Evolutionary conservation across 345 rosid genomes (phyloP), one percentile per base, ranked within the genome.

Genomic region (Brassica carinata): DNA sequence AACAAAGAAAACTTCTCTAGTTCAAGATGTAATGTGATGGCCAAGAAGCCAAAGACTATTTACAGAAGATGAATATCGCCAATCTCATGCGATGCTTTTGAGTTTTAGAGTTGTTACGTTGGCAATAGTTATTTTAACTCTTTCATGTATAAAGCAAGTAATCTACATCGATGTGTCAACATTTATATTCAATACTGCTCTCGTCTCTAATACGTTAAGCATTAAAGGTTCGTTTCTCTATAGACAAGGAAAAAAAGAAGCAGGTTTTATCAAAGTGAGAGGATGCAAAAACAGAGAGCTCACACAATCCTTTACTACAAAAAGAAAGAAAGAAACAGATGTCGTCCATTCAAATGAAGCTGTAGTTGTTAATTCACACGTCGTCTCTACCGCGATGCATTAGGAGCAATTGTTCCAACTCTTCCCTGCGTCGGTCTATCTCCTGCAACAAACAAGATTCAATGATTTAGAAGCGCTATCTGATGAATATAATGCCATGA

Each of bases 351-450:
- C 61, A 53, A 34, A 34, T 58, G 66, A 79, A 73, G 64, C 72
- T 81, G 38, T 69, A 64, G n/a, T 38, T 53, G 53, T 29, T 53
- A 69, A 69, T 36, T 70, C 43, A 81, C 72, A 70, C 84, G 4
- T 71, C 64, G 8, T 76, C 81, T 71, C 57, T 23, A 71, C 23
- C 67, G n/a, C 81, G 79, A 80, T 91, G 94, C 63, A 73, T 73
- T 26, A 96, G 2, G 64, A 96, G 93, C 81, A 94, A 81, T 68
- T 90, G 99, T 85, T 96, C 95, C 45, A 96, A 92, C 59, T 96
- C 97, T 79, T 87, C 97, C 81, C 88, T 88, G 64, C 97, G 92
- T 67, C 85, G 85, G 72, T 89, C 94, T 82, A 96, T 74, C 51
- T 96, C 95, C 99, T 96, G 91, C 27, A 15, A 33, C 55, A 68